Base-by-base conservation (phyloP, 2,329 filamentous ascomycete species). In the Rosellinia necatrix region DNA sequence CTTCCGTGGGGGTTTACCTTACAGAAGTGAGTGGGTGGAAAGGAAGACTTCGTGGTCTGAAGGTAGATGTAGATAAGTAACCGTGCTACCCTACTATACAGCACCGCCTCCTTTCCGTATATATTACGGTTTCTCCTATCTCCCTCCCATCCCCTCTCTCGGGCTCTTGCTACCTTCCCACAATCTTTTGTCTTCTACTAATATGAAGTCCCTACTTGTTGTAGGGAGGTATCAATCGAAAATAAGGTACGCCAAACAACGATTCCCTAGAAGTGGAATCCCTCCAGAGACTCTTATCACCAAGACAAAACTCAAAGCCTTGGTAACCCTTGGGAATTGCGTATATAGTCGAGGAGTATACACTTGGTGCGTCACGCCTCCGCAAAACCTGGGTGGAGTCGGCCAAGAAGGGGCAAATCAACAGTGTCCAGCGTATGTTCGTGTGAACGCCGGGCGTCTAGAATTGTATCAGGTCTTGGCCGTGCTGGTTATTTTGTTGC, bases 381-480 rank as follows among this genome's bases (percentile, higher is more conserved):
- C 40, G 24, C 25, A 17, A 43, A 44, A 34, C 22, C 32, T 7
- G 29, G 9, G 27, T 7, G 19, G 19, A 22, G 12, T 32, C 25
- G 21, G 21, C 35, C 2, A 35, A 9, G n/a, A 9, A 30, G 38
- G n/a, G 12, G 49, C 27, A 19, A 42, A 27, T 47, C 22, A 35
- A 29, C 29, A 34, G n/a, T 25, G 37, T 27, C 29, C 2, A 22
- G 22, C 29, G 35, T 22, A 9, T 8, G 27, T 15, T 44, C 46
- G 13, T 13, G 15, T 27, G 15, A 34, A 15, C 51, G 42, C 50
- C 50, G 53, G 52, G 44, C 43, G 41, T 64, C 58, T 80, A 87
- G 63, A 87, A 85, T 68, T 87, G 83, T 64, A 87, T 87, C 62
- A 87, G 73, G 67, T 87, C 83, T 70, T 82, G 78, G n/a, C 64